phyloP scores from a whole-genome alignment of 2,329 filamentous ascomycete genomes.

The Metarhizium album region DNA sequence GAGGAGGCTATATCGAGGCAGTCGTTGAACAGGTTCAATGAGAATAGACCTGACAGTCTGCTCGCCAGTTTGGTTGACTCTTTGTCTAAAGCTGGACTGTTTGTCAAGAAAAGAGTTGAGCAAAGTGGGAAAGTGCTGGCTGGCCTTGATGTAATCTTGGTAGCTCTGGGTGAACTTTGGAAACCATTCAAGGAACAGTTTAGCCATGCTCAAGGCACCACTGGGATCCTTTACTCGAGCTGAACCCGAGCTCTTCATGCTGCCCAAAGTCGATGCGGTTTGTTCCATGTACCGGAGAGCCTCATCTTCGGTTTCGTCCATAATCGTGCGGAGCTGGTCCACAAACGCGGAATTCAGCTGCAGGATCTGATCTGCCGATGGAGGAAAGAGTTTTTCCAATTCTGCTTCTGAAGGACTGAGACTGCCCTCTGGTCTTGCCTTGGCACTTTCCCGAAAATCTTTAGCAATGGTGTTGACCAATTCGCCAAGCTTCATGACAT shows the following conservation, averaged over 20 bases:
- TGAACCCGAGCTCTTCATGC: conserved; percentile 32
- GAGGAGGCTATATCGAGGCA: conserved; percentile 89
- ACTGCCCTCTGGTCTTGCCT: conserved; percentile 45
- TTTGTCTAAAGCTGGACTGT: conserved; percentile 71
- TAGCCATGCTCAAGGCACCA: conserved; percentile 68
- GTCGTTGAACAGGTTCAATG: conserved; percentile 90
- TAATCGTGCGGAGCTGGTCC: conserved; percentile 60
- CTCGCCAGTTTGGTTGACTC: conserved; percentile 75
- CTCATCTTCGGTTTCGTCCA: conserved; percentile 76
- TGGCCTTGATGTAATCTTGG: conserved; percentile 83
- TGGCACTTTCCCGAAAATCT: conserved; percentile 65
- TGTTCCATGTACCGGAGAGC: conserved; percentile 67
- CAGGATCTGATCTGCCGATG: conserved; percentile 68
- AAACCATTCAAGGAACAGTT: conserved; percentile 80
- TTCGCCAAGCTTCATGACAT: conserved; percentile 78
- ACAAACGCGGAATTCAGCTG: conserved; percentile 74
- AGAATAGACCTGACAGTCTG: conserved; percentile 83
- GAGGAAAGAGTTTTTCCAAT: conserved; percentile 68
- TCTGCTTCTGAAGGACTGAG: conserved; percentile 62
- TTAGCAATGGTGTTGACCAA: conserved; percentile 71
- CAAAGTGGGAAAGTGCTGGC: conserved; percentile 74
- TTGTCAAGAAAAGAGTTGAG: conserved; percentile 70
- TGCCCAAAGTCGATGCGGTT: conserved; percentile 29
- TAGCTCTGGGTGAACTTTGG: conserved; percentile 87
- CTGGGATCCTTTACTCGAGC: conserved; percentile 56